phyloP scores from a whole-genome alignment of 495 filamentous ascomycete genomes.

The Lasiosphaeris hirsuta region DNA sequence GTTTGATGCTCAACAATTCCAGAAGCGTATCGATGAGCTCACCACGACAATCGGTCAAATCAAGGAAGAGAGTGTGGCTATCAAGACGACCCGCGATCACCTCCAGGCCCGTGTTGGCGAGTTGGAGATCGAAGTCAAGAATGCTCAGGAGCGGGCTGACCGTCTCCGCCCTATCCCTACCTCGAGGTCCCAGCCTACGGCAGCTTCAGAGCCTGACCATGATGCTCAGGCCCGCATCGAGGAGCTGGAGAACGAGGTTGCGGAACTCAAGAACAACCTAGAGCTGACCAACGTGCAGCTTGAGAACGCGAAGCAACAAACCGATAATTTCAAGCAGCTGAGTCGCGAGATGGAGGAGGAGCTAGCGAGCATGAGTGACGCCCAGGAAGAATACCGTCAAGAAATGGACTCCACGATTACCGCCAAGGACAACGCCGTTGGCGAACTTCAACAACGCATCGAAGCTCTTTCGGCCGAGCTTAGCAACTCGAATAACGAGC shows the following conservation, averaged over 20 bases:
- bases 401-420: constrained; percentile 72
- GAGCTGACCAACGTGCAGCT: constrained; percentile 73
- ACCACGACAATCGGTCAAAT: constrained; percentile 69
- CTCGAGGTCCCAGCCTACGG: constrained; percentile 45
- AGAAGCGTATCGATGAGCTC: constrained; percentile 87
- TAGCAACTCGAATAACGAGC: constrained; percentile 70
- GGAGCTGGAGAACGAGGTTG: constrained; percentile 75
- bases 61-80: constrained; percentile 77
- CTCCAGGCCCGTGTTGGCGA: constrained; percentile 84
- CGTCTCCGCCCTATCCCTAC: constrained; percentile 73
- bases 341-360: constrained; percentile 87
- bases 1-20: constrained; percentile 78
- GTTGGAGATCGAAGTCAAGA: constrained; percentile 78
- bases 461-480: constrained; percentile 81
- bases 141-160: constrained; percentile 79
- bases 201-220: constrained; percentile 45
- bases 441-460: constrained; percentile 73
- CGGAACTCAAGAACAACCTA: constrained; percentile 77
- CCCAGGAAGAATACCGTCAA: constrained; percentile 78
- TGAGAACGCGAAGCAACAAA: constrained; percentile 70
- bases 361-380: constrained; percentile 70
- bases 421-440: constrained; percentile 71
- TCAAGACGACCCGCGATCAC: constrained; percentile 83
- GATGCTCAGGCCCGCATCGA: constrained; percentile 69
- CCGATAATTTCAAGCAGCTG: constrained; percentile 86